phyloP scores from a whole-genome alignment of 345 rosid genomes.

The Moricandia moricandioides region DNA sequence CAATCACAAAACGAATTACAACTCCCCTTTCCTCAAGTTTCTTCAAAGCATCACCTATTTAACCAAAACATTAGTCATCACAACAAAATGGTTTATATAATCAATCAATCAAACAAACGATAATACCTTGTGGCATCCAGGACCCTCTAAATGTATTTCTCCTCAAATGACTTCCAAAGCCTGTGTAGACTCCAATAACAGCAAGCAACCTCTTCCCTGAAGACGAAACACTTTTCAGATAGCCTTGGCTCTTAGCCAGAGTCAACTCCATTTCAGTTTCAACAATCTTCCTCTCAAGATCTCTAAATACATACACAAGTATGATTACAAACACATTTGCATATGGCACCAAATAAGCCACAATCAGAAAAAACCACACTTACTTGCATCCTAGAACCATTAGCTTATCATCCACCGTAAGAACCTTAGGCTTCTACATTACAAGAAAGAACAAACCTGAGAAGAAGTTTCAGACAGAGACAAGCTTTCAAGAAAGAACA shows the following conservation, averaged over 20 bases:
- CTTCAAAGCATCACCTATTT: constrained; percentile 66
- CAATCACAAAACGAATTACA: constrained; percentile 85
- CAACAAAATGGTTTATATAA: background rate
- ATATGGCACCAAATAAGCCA: background rate
- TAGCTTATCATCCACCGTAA: constrained; percentile 81
- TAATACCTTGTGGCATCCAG: constrained; percentile 96
- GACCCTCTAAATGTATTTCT: constrained; percentile 80
- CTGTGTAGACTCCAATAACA: constrained; percentile 93
- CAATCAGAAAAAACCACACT: constrained; percentile 25
- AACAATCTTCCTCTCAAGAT: constrained; percentile 81
- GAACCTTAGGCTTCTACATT: constrained; percentile 81
- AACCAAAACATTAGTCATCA: background rate
- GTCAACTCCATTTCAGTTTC: constrained; percentile 96
- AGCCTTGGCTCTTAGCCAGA: constrained; percentile 90
- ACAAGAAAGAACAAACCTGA: constrained; percentile 7
- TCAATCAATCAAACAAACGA: background rate
- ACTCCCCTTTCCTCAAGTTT: constrained; percentile 93
- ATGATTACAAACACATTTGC: background rate
- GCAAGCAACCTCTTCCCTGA: constrained; percentile 67
- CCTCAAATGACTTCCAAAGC: constrained; percentile 81
- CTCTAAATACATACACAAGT: constrained; percentile 37
- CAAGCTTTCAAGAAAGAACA: background rate
- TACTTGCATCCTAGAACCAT: constrained; percentile 85
- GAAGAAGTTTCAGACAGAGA: background rate
- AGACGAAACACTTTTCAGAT: constrained; percentile 50